Base-by-base conservation (phyloP, 192 early-diverging fungal genomes). In the Coemansia sp. region DNA sequence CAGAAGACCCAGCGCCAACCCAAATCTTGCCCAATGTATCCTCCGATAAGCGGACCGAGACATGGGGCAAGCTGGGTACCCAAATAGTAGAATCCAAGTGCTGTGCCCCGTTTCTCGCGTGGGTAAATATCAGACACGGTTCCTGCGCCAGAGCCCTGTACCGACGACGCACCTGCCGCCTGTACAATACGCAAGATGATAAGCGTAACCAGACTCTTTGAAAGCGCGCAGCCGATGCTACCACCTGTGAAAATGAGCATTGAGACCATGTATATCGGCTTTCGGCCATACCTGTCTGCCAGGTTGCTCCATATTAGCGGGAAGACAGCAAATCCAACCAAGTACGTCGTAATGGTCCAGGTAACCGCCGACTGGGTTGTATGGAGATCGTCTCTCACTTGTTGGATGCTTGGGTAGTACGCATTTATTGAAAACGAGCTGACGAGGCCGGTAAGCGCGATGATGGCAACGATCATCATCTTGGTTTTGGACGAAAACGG, bases 231-330 rank as follows among this genome's bases (percentile, higher is more conserved):
- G 39, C 39, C 39, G 12, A 41, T 41, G 39, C 39, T 41, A 8
- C 39, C 39, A 41, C 39, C 7, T 6, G 39, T 41, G 6, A 41
- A 41, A 8, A 41, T 6, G 12, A 41, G 39, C 39, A 41, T 73
- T 14, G 83, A 78, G 14, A 73, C 2, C 21, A 66, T 72, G 48
- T 85, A 85, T 6, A 85, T 69, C 0, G 69, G 72, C 38, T 78
- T 81, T 10, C 87, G 77, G 4, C 87, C 87, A 45, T 81, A 77
- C 12, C 63, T 59, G 63, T 88, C 87, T 3, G 85, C 83, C 14
- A 86, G 64, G 58, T 84, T 82, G 53, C 74, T 86, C 78, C 85
- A 86, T n/a, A 88, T 4, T 0, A 88, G 73, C 15, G 87, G 87
- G n/a, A 79, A 78, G 0, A 88, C 51, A 1, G 78, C 87, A 64